phyloP scores from a whole-genome alignment of 2,329 filamentous ascomycete genomes.

The Hypoxylon sp. region DNA sequence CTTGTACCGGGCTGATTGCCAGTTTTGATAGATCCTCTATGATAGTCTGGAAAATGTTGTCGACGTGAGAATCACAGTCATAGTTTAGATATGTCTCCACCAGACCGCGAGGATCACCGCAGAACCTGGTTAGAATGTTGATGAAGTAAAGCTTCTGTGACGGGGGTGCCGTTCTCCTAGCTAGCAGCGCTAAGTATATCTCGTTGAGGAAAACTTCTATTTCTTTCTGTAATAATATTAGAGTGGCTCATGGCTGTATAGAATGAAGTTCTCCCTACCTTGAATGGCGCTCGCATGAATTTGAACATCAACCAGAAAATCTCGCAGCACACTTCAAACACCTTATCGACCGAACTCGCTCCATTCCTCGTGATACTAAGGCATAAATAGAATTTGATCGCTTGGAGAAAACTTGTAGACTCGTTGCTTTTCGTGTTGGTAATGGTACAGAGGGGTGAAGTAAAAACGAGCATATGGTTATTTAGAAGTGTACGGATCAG shows the following conservation, averaged over 20 bases:
- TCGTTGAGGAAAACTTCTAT: slow-evolving; percentile 98
- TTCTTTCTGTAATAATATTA: slow-evolving; percentile 77
- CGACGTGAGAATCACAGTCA: slow-evolving; percentile 93
- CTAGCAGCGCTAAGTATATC: slow-evolving; percentile 92
- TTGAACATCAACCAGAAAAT: slow-evolving; percentile 99
- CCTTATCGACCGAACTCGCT: slow-evolving; percentile 89
- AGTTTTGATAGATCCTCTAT: slow-evolving; percentile 95
- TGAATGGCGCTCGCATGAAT: slow-evolving; percentile 92
- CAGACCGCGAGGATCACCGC: slow-evolving; percentile 86
- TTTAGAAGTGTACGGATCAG: slow-evolving; percentile 95
- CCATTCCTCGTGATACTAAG: slow-evolving; percentile 95
- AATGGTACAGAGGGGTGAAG: slow-evolving; percentile 92
- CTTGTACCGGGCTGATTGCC: slow-evolving; percentile 81
- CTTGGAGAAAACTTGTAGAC: slow-evolving; percentile 91
- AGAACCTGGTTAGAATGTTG: slow-evolving; percentile 85
- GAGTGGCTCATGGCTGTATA: slow-evolving; percentile 11
- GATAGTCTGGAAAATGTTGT: slow-evolving; percentile 96
- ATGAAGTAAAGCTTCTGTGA: slow-evolving; percentile 96
- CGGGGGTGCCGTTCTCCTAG: slow-evolving; percentile 85
- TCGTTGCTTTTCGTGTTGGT: slow-evolving; percentile 90
- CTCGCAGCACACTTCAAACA: slow-evolving; percentile 96
- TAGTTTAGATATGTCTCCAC: slow-evolving; percentile 99
- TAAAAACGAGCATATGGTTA: slow-evolving; percentile 93
- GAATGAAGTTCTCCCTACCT: slow-evolving; percentile 69
- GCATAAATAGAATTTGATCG: slow-evolving; percentile 96